Evolutionary conservation across 306 rosid species (phyloP), one percentile per base, ranked within the genome.

Genomic region (Gastrolobium bilobum): DNA sequence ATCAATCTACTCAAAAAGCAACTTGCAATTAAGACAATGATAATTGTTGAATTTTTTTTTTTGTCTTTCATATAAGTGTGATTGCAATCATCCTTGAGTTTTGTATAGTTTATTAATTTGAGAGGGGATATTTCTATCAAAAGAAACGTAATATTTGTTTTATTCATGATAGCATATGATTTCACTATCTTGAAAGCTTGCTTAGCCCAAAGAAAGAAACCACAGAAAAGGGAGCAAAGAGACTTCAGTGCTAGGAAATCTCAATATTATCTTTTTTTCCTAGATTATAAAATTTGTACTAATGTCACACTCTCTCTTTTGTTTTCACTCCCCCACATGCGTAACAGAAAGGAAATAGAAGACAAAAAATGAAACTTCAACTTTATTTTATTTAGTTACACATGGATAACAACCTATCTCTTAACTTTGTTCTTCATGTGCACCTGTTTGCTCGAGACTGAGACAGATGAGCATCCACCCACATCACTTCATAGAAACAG

Each of bases 1-100:
- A 64, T 81, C 89, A 52, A 86, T 87, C 7, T 62, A 87, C 71
- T 70, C 84, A 64, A 67, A 66, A 52, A 37, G 65, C 62, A 78
- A 43, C 62, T 62, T 74, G 37, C 68, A 79, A 40, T 69, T 56
- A 60, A 47, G 59, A 43, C 63, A 77, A 66, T 58, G 58, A 67
- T 50, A 47, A 13, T 61, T 15, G 39, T 64, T 57, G 7, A 46
- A 46, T 66, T 14, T 64, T 30, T 14, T 74, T 51, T 4, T 40
- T 58, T 60, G 38, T 61, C 31, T 64, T 67, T 77, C 48, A 48
- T 57, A 15, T 14, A 68, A 68, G 44, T 26, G 6, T 7, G 26
- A 60, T 46, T 75, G 73, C 58, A 67, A 52, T 39, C 56, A 79
- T n/a, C 50, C 35, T 48, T 61, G 68, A 79, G 35, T 71, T 71